A percentile compares a stretch with the other conserved stretches of the same genome.
Evolutionary conservation across 495 filamentous ascomycete species (phyloP).

Genomic region (Penicillium herquei): DNA sequence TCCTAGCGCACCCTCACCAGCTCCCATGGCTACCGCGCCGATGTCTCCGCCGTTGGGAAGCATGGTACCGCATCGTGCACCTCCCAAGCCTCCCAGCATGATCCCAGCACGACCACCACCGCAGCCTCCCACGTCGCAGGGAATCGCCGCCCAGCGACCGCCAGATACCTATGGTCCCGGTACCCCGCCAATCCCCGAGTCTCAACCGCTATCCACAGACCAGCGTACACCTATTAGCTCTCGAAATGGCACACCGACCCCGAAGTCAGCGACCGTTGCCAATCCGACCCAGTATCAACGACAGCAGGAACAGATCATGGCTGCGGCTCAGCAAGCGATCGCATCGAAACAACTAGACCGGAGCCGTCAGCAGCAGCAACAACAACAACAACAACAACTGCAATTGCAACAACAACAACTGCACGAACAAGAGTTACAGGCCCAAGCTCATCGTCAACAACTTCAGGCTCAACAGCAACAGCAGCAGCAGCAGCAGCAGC

Average conservation of each 20-base stretch:
- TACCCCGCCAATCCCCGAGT: slow-evolving; percentile 43
- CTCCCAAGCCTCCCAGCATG: slow-evolving; percentile 44
- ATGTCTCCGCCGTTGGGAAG: slow-evolving; percentile 36
- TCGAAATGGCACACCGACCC: slow-evolving; percentile 38
- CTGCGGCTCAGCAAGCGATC: slow-evolving; percentile 68
- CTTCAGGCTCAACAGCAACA: slow-evolving; percentile 27
- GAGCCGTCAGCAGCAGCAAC: slow-evolving; percentile 58
- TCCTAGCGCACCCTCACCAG: slow-evolving; percentile 16
- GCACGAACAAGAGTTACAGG: no score
- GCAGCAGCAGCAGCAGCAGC: slow-evolving; percentile 33
- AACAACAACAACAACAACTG: slow-evolving; percentile 20
- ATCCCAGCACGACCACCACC: slow-evolving; percentile 48
- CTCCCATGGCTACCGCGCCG: slow-evolving; percentile 1
- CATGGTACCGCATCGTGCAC: slow-evolving; percentile 43
- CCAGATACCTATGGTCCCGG: slow-evolving; percentile 25
- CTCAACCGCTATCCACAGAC: slow-evolving; percentile 54
- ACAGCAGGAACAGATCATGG: slow-evolving; percentile 78
- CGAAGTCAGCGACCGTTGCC: slow-evolving; percentile 13
- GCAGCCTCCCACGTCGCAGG: slow-evolving; percentile 45
- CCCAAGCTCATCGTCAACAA: slow-evolving; percentile 48
- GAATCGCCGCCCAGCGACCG: slow-evolving; percentile 16
- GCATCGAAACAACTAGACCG: slow-evolving; percentile 55
- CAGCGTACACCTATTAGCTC: slow-evolving; percentile 43
- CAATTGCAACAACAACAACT: slow-evolving; percentile 41
- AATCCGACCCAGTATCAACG: slow-evolving; percentile 69